Percentiles rank a stretch among this genome's conserved stretches.
These are phyloP conservation scores for Epichloe sylvatica DNA, from an alignment of 2,329 filamentous ascomycete species.

Conservation along the genomic window DNA sequence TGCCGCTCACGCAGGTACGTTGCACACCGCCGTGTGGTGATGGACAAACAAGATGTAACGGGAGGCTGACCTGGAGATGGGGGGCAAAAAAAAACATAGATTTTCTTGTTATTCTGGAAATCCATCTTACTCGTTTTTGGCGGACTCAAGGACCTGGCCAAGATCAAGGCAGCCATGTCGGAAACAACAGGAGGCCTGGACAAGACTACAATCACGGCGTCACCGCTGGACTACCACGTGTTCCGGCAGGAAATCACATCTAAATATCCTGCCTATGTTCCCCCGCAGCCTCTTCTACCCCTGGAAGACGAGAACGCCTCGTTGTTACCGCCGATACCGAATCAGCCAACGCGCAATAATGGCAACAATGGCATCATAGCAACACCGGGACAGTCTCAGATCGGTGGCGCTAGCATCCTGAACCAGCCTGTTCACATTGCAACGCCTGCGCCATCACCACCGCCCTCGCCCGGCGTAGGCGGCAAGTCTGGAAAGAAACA, in stretches of 20 bases:
- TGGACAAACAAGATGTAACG: not conserved
- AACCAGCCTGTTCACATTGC: conserved; percentile 96
- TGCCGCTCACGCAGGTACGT: conserved; percentile 48
- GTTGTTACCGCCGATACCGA: conserved; percentile 71
- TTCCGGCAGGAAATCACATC: conserved; percentile 95
- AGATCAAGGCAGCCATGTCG: conserved; percentile 58
- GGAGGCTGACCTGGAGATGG: conserved; percentile 10
- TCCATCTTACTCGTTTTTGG: conserved; percentile 76
- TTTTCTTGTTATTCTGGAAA: conserved; percentile 85
- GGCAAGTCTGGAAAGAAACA: conserved; percentile 96
- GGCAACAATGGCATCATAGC: conserved; percentile 49
- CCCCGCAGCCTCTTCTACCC: conserved; percentile 73
- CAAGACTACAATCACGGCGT: conserved; percentile 76
- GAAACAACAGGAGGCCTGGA: conserved; percentile 47
- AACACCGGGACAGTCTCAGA: conserved; percentile 37
- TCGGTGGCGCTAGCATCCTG: conserved; percentile 62
- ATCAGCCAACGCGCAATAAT: conserved; percentile 51
- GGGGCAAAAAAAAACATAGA: conserved; percentile 24
- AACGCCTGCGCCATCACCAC: conserved; percentile 91
- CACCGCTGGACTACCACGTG: conserved; percentile 86
- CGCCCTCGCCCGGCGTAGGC: conserved; percentile 72
- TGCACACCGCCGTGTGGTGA: not conserved
- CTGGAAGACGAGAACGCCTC: conserved; percentile 85
- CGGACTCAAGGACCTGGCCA: conserved; percentile 56
- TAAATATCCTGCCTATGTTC: conserved; percentile 93